Conservation (phyloP, 495 filamentous ascomycete species). For the Aspergillus biplanus region DNA sequence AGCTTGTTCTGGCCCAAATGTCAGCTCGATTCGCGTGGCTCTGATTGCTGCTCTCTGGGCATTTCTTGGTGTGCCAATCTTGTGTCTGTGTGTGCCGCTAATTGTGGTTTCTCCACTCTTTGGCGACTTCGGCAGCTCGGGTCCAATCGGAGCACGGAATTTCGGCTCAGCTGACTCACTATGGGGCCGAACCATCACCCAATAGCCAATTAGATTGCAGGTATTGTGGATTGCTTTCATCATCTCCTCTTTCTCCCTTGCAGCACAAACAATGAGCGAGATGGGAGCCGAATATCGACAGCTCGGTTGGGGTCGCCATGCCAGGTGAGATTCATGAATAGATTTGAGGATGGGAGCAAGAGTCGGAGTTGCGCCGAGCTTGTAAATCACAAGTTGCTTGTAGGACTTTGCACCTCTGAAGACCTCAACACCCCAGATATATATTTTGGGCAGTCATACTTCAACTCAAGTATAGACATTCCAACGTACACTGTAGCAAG, state of each 20-base stretch:
- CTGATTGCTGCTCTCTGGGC: background rate
- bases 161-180: background rate
- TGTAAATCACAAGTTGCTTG: no score
- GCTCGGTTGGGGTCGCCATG: no score
- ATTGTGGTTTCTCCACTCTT: background rate
- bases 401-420: no score
- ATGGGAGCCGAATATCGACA: no score
- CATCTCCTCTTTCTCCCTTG: background rate
- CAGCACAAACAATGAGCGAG: no score
- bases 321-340: no score
- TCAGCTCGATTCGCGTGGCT: background rate
- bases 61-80: no score
- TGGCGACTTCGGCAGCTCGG: background rate
- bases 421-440: no score
- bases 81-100: background rate
- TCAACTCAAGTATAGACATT: no score
- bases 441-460: no score
- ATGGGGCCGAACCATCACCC: background rate
- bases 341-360: no score
- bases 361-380: no score
- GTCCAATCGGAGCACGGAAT: constrained; percentile 1
- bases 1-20: background rate
- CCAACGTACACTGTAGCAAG: background rate
- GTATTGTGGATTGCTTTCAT: background rate
- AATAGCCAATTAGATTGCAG: background rate